Evolutionary conservation across 345 rosid genomes (phyloP).

Genomic region (Gossypium herbaceum): DNA sequence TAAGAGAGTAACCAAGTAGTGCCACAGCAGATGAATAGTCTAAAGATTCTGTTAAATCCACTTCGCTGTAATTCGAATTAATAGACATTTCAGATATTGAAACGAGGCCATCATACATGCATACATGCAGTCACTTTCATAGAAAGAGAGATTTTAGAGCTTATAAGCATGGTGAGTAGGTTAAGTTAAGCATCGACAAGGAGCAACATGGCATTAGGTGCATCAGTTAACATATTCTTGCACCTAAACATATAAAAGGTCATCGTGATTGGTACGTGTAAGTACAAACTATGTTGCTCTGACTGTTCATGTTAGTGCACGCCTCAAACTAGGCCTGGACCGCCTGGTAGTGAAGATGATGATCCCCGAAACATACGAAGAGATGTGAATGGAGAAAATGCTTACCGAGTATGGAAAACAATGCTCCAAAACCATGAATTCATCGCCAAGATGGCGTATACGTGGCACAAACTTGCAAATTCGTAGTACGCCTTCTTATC

Average conservation of each 20-base stretch:
- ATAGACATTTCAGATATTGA: slow-evolving; percentile 1
- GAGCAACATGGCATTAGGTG: too few relatives aligned
- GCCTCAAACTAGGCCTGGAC: neutral
- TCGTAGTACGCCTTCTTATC: slow-evolving; percentile 57
- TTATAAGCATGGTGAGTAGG: neutral
- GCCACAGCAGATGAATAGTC: slow-evolving; percentile 78
- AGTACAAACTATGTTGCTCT: neutral
- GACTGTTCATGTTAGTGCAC: neutral
- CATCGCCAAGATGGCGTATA: slow-evolving; percentile 54
- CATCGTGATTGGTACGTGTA: neutral
- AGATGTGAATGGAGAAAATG: neutral
- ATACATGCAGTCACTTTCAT: neutral
- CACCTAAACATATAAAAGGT: neutral
- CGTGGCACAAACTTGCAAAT: slow-evolving; percentile 60
- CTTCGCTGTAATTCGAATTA: slow-evolving; percentile 39
- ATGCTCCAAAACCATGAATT: slow-evolving; percentile 84
- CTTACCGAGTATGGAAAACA: slow-evolving; percentile 71
- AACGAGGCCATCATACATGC: neutral
- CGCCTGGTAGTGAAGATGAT: neutral
- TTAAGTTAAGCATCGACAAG: neutral
- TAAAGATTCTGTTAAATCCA: slow-evolving; percentile 66
- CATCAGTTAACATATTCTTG: too few relatives aligned
- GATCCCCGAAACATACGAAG: neutral
- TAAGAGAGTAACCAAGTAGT: slow-evolving; percentile 61
- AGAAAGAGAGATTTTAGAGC: neutral